Evolutionary conservation across 108 stramenopile genomes (phyloP).

Genomic region (Epithemia pelagica): DNA sequence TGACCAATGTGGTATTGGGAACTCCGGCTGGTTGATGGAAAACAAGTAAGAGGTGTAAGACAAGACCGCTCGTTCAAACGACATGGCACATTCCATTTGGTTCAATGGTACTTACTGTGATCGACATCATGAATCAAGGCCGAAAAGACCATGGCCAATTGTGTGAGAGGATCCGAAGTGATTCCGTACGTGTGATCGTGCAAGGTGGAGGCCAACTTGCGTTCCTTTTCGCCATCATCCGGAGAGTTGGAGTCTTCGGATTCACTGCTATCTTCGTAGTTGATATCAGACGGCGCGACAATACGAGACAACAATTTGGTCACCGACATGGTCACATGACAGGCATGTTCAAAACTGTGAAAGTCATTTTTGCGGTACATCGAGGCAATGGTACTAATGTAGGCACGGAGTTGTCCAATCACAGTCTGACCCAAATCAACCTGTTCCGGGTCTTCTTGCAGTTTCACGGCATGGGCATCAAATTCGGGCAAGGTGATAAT

Average conservation of each 20-base stretch:
- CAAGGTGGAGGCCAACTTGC: background rate
- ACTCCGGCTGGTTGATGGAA: constrained; percentile 15
- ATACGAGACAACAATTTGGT: constrained; percentile 23
- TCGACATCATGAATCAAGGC: background rate
- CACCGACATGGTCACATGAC: constrained; percentile 32
- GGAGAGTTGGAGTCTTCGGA: background rate
- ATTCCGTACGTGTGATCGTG: background rate
- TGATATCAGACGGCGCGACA: constrained; percentile 6
- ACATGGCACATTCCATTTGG: too few species aligned
- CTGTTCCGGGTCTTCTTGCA: background rate
- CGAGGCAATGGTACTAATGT: constrained; percentile 6
- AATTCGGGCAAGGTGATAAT: constrained; percentile 10
- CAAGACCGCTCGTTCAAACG: background rate
- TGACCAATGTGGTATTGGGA: constrained; percentile 33
- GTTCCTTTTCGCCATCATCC: background rate
- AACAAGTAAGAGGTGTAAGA: background rate
- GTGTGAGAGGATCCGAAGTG: background rate
- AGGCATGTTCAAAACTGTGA: constrained; percentile 40
- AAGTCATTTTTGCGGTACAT: constrained; percentile 33
- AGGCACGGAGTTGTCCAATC: constrained; percentile 5
- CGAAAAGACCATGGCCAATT: background rate
- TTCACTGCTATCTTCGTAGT: background rate
- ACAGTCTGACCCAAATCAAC: constrained; percentile 5
- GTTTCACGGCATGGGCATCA: background rate
- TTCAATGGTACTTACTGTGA: background rate